Evolutionary conservation across 1,139 yeast species (phyloP).

Genomic region (Hyphopichia fennica): DNA sequence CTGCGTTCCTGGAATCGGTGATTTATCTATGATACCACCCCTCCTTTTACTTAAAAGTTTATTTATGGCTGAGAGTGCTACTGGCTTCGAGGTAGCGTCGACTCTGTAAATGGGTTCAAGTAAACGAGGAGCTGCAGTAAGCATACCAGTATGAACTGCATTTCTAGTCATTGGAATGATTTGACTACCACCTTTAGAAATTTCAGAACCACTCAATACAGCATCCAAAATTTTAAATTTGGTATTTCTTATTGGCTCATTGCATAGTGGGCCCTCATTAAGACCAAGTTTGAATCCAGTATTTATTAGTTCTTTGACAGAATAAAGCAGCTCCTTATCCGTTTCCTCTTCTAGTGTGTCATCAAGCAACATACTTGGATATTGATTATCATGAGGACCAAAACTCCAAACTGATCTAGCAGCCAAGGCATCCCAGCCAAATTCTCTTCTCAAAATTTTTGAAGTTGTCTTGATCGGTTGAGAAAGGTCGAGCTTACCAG

Average conservation of each 20-base stretch:
- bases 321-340: conserved; percentile 50
- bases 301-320: conserved; percentile 53
- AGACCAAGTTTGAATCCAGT: conserved; percentile 86
- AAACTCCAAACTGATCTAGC: conserved; percentile 83
- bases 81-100: conserved; percentile 54
- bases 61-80: conserved; percentile 44
- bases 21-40: conserved; percentile 48
- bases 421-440: conserved; percentile 82
- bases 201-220: conserved; percentile 45
- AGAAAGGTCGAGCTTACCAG: conserved; percentile 40
- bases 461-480: conserved; percentile 47
- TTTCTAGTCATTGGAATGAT: conserved; percentile 79
- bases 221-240: conserved; percentile 73
- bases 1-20: conserved; percentile 74
- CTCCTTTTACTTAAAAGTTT: conserved; percentile 63
- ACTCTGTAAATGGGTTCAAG: conserved; percentile 83
- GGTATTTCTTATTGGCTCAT: conserved; percentile 73
- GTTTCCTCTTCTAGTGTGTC: conserved; percentile 75
- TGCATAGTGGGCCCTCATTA: conserved; percentile 88
- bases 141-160: conserved; percentile 80
- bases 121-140: conserved; percentile 76
- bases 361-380: conserved; percentile 64
- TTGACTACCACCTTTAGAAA: conserved; percentile 65
- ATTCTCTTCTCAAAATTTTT: conserved; percentile 54
- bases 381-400: conserved; percentile 59